Evolutionary conservation across 1,284 basidiomycete genomes (phyloP).

Genomic region (Xerocomus amazonicus): DNA sequence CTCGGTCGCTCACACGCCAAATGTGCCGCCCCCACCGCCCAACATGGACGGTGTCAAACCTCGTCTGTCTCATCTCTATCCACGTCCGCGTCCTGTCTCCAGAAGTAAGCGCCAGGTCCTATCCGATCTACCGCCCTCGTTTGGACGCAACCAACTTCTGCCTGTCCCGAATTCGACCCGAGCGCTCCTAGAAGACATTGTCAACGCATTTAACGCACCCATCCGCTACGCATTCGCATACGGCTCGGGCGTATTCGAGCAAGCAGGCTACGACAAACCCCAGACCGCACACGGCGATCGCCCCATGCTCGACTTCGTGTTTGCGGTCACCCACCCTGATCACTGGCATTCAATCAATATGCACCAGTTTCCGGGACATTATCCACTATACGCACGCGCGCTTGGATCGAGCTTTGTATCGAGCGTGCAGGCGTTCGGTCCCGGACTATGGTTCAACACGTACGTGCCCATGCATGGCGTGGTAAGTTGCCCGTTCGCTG

Average conservation of each 20-base stretch:
- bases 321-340: slow-evolving; percentile 86
- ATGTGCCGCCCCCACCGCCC: slow-evolving; percentile 20
- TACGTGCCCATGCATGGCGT: slow-evolving; percentile 81
- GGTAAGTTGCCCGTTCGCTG: slow-evolving; percentile 48
- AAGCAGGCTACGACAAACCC: slow-evolving; percentile 61
- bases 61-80: slow-evolving; percentile 34
- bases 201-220: slow-evolving; percentile 76
- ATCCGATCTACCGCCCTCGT: slow-evolving; percentile 60
- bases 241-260: slow-evolving; percentile 91
- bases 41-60: slow-evolving; percentile 20
- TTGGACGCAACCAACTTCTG: slow-evolving; percentile 79
- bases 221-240: slow-evolving; percentile 93
- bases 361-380: slow-evolving; percentile 85
- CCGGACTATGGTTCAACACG: slow-evolving; percentile 95
- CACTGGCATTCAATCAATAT: slow-evolving; percentile 97
- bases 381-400: slow-evolving; percentile 80
- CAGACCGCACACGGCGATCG: slow-evolving; percentile 17
- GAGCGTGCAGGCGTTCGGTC: slow-evolving; percentile 74
- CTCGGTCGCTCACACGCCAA: slow-evolving; percentile 20
- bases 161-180: slow-evolving; percentile 74
- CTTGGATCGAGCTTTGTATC: slow-evolving; percentile 79
- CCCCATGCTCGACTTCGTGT: slow-evolving; percentile 94
- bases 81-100: slow-evolving; percentile 51
- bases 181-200: slow-evolving; percentile 72
- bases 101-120: slow-evolving; percentile 40